A percentile compares a stretch with the other conserved stretches of the same genome.
Evolutionary conservation across 352 stramenopile species (phyloP).

Genomic region (Phytopythium chamaehyphon): DNA sequence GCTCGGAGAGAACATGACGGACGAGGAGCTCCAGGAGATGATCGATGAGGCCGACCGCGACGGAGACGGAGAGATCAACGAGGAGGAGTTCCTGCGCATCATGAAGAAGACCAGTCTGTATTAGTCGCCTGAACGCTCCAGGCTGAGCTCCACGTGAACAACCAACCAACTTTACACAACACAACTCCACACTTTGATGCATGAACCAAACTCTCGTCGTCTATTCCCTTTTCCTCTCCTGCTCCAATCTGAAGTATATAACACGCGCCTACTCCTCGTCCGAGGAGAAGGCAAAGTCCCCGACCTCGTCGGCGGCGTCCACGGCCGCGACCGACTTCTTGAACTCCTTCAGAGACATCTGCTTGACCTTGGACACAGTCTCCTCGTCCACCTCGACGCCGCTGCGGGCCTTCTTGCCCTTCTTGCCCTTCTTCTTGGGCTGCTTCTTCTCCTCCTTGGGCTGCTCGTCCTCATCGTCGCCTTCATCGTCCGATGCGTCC

Average conservation of each 20-base stretch:
- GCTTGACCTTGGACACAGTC: slow-evolving; percentile 68
- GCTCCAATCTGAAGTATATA: too few relatives aligned
- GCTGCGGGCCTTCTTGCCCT: slow-evolving; percentile 24
- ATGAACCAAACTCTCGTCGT: too few relatives aligned
- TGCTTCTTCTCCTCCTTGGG: slow-evolving; percentile 38
- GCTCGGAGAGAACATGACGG: slow-evolving; percentile 96
- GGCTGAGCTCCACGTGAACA: too few relatives aligned
- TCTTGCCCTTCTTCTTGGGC: slow-evolving; percentile 28
- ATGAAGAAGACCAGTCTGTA: slow-evolving; percentile 96
- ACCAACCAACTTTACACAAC: too few relatives aligned
- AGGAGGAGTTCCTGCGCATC: slow-evolving; percentile 95
- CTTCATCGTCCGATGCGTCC: slow-evolving; percentile 37
- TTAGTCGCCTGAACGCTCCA: slow-evolving; percentile 12
- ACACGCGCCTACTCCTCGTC: slow-evolving; percentile 39
- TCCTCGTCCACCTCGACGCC: slow-evolving; percentile 46
- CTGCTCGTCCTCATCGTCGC: slow-evolving; percentile 25
- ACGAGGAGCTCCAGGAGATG: slow-evolving; percentile 98
- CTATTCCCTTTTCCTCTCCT: too few relatives aligned
- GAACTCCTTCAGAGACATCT: slow-evolving; percentile 83
- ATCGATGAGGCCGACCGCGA: slow-evolving; percentile 96
- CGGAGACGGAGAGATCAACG: slow-evolving; percentile 95
- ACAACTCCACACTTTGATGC: too few relatives aligned
- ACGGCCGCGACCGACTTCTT: slow-evolving; percentile 69
- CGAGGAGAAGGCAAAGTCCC: slow-evolving; percentile 74
- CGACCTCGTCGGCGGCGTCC: slow-evolving; percentile 68